Percentiles rank a stretch among this genome's conserved stretches.
Conservation (phyloP, 1,284 basidiomycete genomes). For the Cryptococcus sp. region DNA sequence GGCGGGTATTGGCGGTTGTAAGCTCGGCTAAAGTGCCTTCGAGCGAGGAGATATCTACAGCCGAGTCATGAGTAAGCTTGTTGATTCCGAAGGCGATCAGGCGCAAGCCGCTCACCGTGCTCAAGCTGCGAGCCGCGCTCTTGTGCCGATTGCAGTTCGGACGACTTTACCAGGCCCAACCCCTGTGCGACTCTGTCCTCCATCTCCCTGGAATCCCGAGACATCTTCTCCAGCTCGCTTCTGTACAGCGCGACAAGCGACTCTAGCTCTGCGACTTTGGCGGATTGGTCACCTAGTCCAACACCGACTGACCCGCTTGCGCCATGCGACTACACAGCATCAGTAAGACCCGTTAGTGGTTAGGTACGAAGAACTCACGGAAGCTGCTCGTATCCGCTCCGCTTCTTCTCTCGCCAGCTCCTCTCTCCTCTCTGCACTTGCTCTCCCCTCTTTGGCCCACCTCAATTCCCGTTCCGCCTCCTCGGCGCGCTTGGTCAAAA, state of each 20-base stretch:
- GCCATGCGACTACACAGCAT: neutral
- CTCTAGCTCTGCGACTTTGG: conserved; percentile 34
- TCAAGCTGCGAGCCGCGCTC: conserved; percentile 25
- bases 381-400: conserved; percentile 21
- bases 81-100: neutral
- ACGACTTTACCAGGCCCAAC: conserved; percentile 40
- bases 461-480: conserved; percentile 45
- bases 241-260: conserved; percentile 37
- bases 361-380: conserved; percentile 6
- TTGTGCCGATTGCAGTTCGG: conserved; percentile 31
- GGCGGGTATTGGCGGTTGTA: conserved; percentile 52
- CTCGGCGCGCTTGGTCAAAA: conserved; percentile 30
- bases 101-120: conserved; percentile 22
- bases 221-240: conserved; percentile 33
- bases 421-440: conserved; percentile 42
- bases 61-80: conserved; percentile 6
- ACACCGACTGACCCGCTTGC: conserved; percentile 16
- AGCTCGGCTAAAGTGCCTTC: conserved; percentile 42
- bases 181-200: conserved; percentile 39
- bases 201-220: conserved; percentile 38
- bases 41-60: conserved; percentile 33
- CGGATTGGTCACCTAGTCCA: conserved; percentile 18
- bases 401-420: conserved; percentile 41
- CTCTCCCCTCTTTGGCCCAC: conserved; percentile 48
- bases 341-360: conserved; percentile 3